phyloP scores from a whole-genome alignment of 1,139 yeast genomes.

The Saccharomyces hybrid region DNA sequence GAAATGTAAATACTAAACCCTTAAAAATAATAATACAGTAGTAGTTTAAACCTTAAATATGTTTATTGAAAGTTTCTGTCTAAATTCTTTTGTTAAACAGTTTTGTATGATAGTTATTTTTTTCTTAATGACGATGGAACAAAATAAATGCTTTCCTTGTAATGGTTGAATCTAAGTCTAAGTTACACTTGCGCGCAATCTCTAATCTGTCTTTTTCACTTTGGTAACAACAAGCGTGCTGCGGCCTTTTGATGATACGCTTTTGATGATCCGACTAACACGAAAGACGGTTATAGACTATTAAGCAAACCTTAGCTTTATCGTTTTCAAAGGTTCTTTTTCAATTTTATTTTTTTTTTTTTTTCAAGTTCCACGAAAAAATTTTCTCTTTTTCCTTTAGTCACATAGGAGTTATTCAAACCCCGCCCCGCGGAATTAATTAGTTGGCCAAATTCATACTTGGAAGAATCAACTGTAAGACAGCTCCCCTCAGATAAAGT shows the following conservation, averaged over 20 bases:
- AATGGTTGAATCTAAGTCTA: background rate
- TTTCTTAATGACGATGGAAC: background rate
- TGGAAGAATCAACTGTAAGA: slow-evolving; percentile 4
- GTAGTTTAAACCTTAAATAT: background rate
- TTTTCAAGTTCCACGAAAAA: slow-evolving; percentile 1
- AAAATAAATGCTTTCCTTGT: background rate
- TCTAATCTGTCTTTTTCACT: background rate
- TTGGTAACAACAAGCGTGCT: background rate
- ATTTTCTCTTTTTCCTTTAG: background rate
- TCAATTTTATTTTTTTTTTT: background rate
- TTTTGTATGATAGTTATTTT: background rate
- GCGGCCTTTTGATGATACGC: background rate
- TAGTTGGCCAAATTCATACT: slow-evolving; percentile 3
- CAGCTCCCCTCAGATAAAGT: slow-evolving; percentile 2
- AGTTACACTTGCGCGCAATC: background rate
- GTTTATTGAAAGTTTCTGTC: background rate
- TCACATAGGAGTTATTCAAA: background rate
- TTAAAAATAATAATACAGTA: background rate
- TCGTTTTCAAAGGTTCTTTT: background rate
- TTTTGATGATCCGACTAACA: background rate
- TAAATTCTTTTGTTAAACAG: background rate
- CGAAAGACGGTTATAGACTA: background rate
- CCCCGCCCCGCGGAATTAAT: slow-evolving; percentile 1
- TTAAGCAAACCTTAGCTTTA: background rate
- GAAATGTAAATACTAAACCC: background rate